Evolutionary conservation across 306 rosid genomes (phyloP).

Genomic region (Castanea mollissima): DNA sequence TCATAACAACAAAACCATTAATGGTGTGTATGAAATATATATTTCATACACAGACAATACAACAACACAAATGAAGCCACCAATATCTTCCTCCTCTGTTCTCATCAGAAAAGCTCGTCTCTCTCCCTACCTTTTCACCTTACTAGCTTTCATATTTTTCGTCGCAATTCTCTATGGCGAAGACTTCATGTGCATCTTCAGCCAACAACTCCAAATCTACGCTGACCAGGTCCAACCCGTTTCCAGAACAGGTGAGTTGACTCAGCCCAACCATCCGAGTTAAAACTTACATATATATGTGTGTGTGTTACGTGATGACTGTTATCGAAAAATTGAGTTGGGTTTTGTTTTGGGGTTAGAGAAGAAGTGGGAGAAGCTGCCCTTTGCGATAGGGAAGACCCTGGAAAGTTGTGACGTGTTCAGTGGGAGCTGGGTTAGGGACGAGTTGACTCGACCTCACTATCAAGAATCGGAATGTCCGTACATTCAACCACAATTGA

Average conservation of each 20-base stretch:
- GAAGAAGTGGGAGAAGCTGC: slow-evolving; percentile 44
- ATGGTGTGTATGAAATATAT: too few relatives aligned
- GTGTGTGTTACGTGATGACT: background rate
- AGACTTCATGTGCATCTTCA: slow-evolving; percentile 64
- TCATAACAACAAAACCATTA: too few relatives aligned
- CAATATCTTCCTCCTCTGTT: slow-evolving; percentile 44
- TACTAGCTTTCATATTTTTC: slow-evolving; percentile 69
- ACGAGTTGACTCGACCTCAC: slow-evolving; percentile 62
- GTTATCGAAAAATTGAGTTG: slow-evolving; percentile 8
- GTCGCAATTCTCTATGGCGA: slow-evolving; percentile 66
- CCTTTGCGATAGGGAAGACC: slow-evolving; percentile 56
- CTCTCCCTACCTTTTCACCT: slow-evolving; percentile 70
- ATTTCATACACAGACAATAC: too few relatives aligned
- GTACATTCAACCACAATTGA: slow-evolving; percentile 91
- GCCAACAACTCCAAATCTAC: slow-evolving; percentile 50
- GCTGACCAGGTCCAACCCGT: slow-evolving; percentile 26
- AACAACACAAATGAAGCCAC: slow-evolving; percentile 55
- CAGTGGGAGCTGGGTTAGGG: slow-evolving; percentile 83
- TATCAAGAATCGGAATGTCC: slow-evolving; percentile 95
- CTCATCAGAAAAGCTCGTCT: slow-evolving; percentile 55
- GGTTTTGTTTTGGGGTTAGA: slow-evolving; percentile 28
- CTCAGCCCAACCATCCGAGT: background rate
- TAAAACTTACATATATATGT: background rate
- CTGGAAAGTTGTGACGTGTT: slow-evolving; percentile 70
- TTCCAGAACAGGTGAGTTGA: slow-evolving; percentile 49